Percentiles rank a stretch among this genome's conserved stretches.
Evolutionary conservation across 108 stramenopile species (phyloP).

Genomic region (Conticribra guillardii): DNA sequence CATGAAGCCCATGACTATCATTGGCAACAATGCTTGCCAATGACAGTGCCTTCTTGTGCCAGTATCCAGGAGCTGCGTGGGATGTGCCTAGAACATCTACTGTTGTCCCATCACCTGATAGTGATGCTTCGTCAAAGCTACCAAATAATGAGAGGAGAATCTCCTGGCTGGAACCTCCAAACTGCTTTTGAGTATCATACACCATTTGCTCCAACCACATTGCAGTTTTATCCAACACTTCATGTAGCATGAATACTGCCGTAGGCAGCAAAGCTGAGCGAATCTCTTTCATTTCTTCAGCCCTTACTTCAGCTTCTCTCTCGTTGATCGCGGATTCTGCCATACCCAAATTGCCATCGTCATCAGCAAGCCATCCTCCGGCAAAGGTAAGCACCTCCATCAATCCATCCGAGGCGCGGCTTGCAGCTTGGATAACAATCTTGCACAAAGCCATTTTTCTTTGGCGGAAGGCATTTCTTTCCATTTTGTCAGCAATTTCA

Average conservation of each 20-base stretch:
- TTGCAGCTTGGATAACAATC: constrained; percentile 55
- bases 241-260: constrained; percentile 60
- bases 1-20: constrained; percentile 59
- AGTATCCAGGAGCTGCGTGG: constrained; percentile 59
- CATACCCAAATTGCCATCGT: constrained; percentile 22
- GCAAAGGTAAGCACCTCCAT: constrained; percentile 59
- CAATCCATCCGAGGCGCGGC: constrained; percentile 51
- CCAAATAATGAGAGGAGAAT: constrained; percentile 45
- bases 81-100: constrained; percentile 29
- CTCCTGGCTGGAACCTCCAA: constrained; percentile 33
- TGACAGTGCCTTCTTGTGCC: constrained; percentile 65
- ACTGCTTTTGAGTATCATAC: constrained; percentile 48
- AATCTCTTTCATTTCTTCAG: constrained; percentile 53
- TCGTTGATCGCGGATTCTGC: constrained; percentile 21
- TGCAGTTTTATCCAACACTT: constrained; percentile 75
- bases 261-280: constrained; percentile 53
- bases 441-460: constrained; percentile 46
- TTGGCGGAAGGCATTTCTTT: constrained; percentile 48
- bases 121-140: constrained; percentile 25
- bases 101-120: not conserved
- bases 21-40: constrained; percentile 65
- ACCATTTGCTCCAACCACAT: constrained; percentile 67
- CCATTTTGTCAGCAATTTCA: constrained; percentile 55
- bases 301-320: constrained; percentile 43
- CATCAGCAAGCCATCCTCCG: constrained; percentile 76